Evolutionary conservation across 768 basidiomycete genomes (phyloP).

Genomic region (Russula dissimulans): DNA sequence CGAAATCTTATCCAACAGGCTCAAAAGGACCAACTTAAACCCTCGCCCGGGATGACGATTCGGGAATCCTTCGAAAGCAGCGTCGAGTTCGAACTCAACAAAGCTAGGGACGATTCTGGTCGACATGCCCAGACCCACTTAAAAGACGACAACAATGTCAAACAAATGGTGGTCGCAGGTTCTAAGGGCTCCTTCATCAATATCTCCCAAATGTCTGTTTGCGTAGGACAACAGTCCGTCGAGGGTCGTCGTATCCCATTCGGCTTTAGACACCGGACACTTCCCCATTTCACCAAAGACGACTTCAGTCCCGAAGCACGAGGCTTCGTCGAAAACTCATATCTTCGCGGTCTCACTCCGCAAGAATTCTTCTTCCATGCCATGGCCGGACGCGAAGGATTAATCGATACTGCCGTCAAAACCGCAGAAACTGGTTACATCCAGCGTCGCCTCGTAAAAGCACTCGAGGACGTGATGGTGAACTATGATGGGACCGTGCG

Average conservation of each 20-base stretch:
- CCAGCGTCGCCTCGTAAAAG: conserved; percentile 96
- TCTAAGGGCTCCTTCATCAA: conserved; percentile 99
- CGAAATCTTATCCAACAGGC: conserved; percentile 71
- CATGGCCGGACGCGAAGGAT: conserved; percentile 98
- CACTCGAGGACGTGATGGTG: conserved; percentile 94
- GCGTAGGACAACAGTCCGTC: conserved; percentile 96
- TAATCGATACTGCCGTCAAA: conserved; percentile 99
- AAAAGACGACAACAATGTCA: conserved; percentile 99
- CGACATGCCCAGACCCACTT: conserved; percentile 93
- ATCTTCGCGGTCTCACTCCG: conserved; percentile 89
- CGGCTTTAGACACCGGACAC: conserved; percentile 91
- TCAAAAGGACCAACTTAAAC: conserved; percentile 77
- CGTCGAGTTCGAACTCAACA: conserved; percentile 85
- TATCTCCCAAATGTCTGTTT: conserved; percentile 99
- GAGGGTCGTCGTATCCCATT: conserved; percentile 98
- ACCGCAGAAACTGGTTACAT: conserved; percentile 99
- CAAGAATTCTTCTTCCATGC: conserved; percentile 99
- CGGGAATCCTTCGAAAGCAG: conserved; percentile 95
- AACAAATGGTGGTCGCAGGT: conserved; percentile 99
- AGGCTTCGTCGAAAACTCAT: conserved; percentile 98
- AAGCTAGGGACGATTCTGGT: conserved; percentile 92
- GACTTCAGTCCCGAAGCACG: conserved; percentile 97
- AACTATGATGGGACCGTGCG: conserved; percentile 97
- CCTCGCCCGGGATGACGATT: conserved; percentile 96
- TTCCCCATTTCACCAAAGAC: conserved; percentile 97